Evolutionary conservation across 495 filamentous ascomycete genomes (phyloP).

Genomic region (Hyaloscypha bicolor): DNA sequence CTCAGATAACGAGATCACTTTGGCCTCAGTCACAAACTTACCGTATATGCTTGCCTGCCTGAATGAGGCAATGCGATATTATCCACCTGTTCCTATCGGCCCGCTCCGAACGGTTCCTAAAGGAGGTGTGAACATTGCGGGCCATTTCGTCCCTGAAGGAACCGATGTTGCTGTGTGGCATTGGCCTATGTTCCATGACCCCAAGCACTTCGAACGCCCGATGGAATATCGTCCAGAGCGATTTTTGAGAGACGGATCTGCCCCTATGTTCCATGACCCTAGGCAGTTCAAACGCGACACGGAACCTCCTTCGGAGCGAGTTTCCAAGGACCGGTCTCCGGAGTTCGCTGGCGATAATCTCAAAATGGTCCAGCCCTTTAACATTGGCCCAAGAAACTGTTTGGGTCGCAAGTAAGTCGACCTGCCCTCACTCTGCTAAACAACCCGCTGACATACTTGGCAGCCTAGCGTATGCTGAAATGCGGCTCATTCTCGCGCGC

Average conservation of each 20-base stretch:
- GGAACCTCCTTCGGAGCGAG: conserved; percentile 30
- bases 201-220: too few relatives aligned
- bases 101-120: conserved; percentile 48
- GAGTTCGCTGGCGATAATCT: conserved; percentile 44
- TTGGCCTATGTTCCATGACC: background rate
- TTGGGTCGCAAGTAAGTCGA: conserved; percentile 40
- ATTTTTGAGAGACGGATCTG: too few relatives aligned
- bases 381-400: conserved; percentile 59
- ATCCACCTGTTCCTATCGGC: conserved; percentile 61
- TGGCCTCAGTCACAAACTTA: conserved; percentile 44
- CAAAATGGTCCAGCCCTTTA: conserved; percentile 57
- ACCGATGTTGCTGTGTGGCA: background rate
- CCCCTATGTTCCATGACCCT: too few relatives aligned
- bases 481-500: conserved; percentile 54
- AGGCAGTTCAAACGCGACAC: too few relatives aligned
- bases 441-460: conserved; percentile 20
- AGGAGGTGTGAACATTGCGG: conserved; percentile 1
- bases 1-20: conserved; percentile 53
- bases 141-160: background rate
- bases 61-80: conserved; percentile 70
- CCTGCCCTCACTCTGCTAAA: too few relatives aligned
- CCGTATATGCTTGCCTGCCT: conserved; percentile 58
- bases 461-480: conserved; percentile 53
- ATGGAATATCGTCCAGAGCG: too few relatives aligned
- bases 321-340: conserved; percentile 8